Base-by-base conservation (phyloP, 768 basidiomycete genomes). In the Piloderma croceum region DNA sequence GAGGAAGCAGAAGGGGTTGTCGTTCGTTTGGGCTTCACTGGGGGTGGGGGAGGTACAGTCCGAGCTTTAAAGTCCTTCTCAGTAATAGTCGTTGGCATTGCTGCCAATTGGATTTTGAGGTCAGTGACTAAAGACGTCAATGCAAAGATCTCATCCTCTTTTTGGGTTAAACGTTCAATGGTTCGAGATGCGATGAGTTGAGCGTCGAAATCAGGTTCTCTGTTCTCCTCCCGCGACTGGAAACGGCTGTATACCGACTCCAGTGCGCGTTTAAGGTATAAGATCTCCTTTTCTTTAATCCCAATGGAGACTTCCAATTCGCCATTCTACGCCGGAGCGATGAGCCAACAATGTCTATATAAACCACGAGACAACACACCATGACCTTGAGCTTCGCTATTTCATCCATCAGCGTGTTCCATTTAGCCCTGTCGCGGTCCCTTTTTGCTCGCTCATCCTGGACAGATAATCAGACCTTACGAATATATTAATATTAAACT, bases 161-260 rank as follows among this genome's bases (percentile, higher is more conserved):
- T 84, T 52, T 76, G 69, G 0, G 75, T 70, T 32, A 89, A 57
- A 21, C 71, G 74, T 39, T 87, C 83, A 24, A 93, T 79, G 2
- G 81, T 74, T 24, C 74, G 75, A n/a, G 68, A 71, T 0, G 81
- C 87, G 47, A 93, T 82, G 10, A 69, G 51, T 40, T 82, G 76
- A 3, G 83, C 73, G 49, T 90, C 84, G 35, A 82, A 55, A 36
- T 78, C 77, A 0, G 69, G 60, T 35, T 59, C 68, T 32, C 67
- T 70, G 18, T 50, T 55, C 19, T 81, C 77, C 51, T 77, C 74
- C 32, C 74, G 61, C 5, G 74, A 67, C 5, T 73, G 69, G 57
- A 92, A 83, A n/a, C 85, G 74, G 9, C 81, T 81, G 59, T 89
- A 89, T 4, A 93, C 83, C 6, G 86, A 83, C 58, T 91, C 88